These are phyloP conservation scores for Penicillium ucsense DNA, from an alignment of 495 filamentous ascomycete genomes.

Conservation along the genomic window DNA sequence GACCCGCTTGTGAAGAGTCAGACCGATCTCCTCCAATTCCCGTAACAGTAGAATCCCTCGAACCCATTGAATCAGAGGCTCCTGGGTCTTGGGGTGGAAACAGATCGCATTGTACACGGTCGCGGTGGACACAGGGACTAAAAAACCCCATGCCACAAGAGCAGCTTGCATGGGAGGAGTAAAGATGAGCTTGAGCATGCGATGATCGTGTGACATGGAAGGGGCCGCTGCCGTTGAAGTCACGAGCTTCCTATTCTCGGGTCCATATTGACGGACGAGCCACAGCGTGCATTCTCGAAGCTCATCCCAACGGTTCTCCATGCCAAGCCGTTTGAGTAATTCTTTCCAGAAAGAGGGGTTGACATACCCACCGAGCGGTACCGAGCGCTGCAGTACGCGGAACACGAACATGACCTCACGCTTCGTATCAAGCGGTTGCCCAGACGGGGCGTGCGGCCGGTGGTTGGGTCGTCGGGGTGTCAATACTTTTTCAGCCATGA, in stretches of 20 bases:
- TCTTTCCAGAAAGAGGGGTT: conserved; percentile 30
- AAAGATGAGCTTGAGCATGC: conserved; percentile 37
- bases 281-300: conserved; percentile 32
- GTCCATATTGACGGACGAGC: conserved; percentile 29
- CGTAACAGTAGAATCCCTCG: conserved; percentile 44
- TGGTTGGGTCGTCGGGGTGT: conserved; percentile 21
- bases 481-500: conserved; percentile 26
- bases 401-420: conserved; percentile 28
- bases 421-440: conserved; percentile 5
- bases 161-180: conserved; percentile 35
- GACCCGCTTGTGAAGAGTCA: conserved; percentile 23
- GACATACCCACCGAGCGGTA: conserved; percentile 21
- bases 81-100: conserved; percentile 2
- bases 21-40: conserved; percentile 34
- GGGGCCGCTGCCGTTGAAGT: neutral
- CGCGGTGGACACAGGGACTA: conserved; percentile 18
- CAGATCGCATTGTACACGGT: conserved; percentile 6
- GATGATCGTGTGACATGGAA: conserved; percentile 4
- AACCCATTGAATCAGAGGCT: conserved; percentile 30
- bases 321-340: conserved; percentile 32
- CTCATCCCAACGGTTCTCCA: conserved; percentile 25
- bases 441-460: conserved; percentile 8
- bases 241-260: neutral
- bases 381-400: conserved; percentile 25
- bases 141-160: conserved; percentile 53